Percentiles rank a stretch among this genome's conserved stretches.
These are phyloP conservation scores for Apiotrichum sp. DNA, from an alignment of 1,284 basidiomycete genomes.

Conservation along the genomic window DNA sequence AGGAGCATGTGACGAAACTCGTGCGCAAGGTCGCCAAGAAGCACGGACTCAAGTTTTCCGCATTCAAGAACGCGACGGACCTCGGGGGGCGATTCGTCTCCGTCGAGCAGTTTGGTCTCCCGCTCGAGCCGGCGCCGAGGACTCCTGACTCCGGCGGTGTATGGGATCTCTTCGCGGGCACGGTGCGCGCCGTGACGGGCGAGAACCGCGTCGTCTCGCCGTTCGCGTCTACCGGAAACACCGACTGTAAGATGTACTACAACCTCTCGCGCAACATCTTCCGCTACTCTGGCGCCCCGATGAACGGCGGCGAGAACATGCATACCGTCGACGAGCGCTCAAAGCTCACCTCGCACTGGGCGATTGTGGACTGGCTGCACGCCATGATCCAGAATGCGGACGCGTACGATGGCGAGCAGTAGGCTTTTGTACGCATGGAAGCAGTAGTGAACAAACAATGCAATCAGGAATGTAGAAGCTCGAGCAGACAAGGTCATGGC, in stretches of 20 bases:
- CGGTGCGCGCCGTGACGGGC: constrained; percentile 39
- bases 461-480: no score
- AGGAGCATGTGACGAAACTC: constrained; percentile 29
- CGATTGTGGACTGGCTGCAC: constrained; percentile 41
- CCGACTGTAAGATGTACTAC: constrained; percentile 35
- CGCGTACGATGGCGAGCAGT: constrained; percentile 38
- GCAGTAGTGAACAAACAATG: no score
- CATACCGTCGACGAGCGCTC: constrained; percentile 45
- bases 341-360: constrained; percentile 30
- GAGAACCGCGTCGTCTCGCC: constrained; percentile 37
- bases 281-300: constrained; percentile 35
- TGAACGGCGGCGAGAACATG: constrained; percentile 11
- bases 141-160: constrained; percentile 35
- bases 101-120: constrained; percentile 36
- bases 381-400: constrained; percentile 45
- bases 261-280: constrained; percentile 43
- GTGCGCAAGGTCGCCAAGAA: constrained; percentile 31
- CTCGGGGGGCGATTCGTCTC: constrained; percentile 25
- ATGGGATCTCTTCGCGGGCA: constrained; percentile 46
- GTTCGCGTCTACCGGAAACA: constrained; percentile 26
- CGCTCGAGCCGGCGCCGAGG: constrained; percentile 44
- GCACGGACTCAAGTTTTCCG: constrained; percentile 24
- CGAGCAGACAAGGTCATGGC: no score
- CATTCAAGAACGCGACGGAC: constrained; percentile 19
- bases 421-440: background rate